Base-by-base conservation (phyloP, 768 basidiomycete species). In the Mycena filopes region DNA sequence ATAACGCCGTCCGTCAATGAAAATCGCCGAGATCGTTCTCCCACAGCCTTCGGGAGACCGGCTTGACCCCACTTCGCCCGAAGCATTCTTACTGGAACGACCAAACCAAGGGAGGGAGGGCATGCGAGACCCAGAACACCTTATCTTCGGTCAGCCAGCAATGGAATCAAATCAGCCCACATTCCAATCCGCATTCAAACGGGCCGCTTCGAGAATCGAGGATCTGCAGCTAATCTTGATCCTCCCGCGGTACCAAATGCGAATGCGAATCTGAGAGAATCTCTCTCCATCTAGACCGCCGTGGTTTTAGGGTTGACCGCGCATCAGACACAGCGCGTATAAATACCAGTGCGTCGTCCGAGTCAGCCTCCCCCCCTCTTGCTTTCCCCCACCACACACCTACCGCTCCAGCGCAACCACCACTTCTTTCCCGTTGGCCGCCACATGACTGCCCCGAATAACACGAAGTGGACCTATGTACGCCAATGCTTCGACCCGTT, bases 121-220 rank as follows among this genome's bases (percentile, higher is more conserved):
- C 74, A 81, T 48, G 26, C 47, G 3, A 18, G 25, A 48, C 47
- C 15, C 13, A 5, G 47, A 16, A 29, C 13, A 26, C 21, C 46
- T 26, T 47, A 26, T 25, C 46, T 26, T n/a, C 12, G 7, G 31
- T 33, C 31, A 33, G 7, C 31, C 7, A 6, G 5, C 12, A 33
- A 33, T 12, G n/a, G n/a, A 33, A 33, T 33, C 31, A 33, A 33
- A 33, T 6, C 12, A n/a, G n/a, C n/a, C n/a, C n/a, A n/a, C 31
- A 5, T 33, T 12, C 31, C 31, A 12, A 33, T 50, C n/a, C 48
- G n/a, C 29, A 2, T n/a, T 33, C 31, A 33, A 28, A 15, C n/a
- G 28, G 5, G 31, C n/a, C 21, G 11, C 10, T 6, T 21, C 31
- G 29, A 21, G 49, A 10, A 50, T 21, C 31, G 29, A 21, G 49